A percentile compares a stretch with the other conserved stretches of the same genome.
Evolutionary conservation across 495 filamentous ascomycete genomes (phyloP).

Genomic region (Xylaria longipes): DNA sequence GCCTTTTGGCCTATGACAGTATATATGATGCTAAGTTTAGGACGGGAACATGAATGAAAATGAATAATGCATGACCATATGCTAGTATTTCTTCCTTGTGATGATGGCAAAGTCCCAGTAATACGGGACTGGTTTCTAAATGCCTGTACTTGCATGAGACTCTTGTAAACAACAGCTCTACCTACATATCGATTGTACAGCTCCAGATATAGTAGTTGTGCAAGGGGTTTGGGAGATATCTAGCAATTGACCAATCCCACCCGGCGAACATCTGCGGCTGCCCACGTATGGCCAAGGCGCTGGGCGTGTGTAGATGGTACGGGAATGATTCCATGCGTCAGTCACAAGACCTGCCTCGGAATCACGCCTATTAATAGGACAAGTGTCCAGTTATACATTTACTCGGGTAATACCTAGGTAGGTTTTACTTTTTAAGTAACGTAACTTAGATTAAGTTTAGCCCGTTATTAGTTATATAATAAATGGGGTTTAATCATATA

Average conservation of each 20-base stretch:
- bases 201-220: neutral
- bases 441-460: too few species aligned
- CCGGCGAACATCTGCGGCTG: neutral
- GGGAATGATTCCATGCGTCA: too few species aligned
- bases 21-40: constrained; percentile 23
- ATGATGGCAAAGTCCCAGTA: neutral
- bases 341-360: too few species aligned
- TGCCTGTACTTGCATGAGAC: neutral
- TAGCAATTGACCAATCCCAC: constrained; percentile 24
- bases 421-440: too few species aligned
- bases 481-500: too few species aligned
- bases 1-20: constrained; percentile 22
- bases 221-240: neutral
- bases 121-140: neutral
- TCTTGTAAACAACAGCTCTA: neutral
- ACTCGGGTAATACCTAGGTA: too few species aligned
- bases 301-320: too few species aligned
- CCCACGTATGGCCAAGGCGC: too few species aligned
- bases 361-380: too few species aligned
- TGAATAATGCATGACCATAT: constrained; percentile 22
- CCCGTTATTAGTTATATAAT: too few species aligned
- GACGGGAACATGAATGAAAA: constrained; percentile 25
- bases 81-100: neutral
- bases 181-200: too few species aligned
- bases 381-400: too few species aligned